Evolutionary conservation across 2,329 filamentous ascomycete species (phyloP).

Genomic region (Diaporthe citriasiana): DNA sequence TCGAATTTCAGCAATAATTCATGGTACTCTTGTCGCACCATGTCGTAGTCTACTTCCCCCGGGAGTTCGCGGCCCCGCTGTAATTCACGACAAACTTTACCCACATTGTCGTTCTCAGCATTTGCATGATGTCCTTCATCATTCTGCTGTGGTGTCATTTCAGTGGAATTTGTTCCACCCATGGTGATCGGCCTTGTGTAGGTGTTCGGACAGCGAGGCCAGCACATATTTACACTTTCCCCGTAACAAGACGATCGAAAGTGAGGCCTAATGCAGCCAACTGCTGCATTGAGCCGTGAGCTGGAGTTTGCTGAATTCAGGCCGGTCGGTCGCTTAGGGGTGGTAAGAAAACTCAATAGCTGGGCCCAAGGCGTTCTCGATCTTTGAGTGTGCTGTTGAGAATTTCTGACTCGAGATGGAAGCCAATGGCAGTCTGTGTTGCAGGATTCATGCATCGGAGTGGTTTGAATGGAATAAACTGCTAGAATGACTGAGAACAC

Average conservation of each 20-base stretch:
- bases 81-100: not conserved
- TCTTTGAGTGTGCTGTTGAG: not conserved
- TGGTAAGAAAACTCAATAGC: not conserved
- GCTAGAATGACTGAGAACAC: too few relatives aligned
- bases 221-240: not conserved
- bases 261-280: too few relatives aligned
- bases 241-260: not conserved
- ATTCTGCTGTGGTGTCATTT: rapidly evolving
- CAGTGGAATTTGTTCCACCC: too few relatives aligned
- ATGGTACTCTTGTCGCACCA: not conserved
- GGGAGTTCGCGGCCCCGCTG: not conserved
- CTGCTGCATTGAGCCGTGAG: too few relatives aligned
- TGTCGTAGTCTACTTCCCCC: too few relatives aligned
- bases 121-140: too few relatives aligned
- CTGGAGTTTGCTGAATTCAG: not conserved
- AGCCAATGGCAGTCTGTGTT: too few relatives aligned
- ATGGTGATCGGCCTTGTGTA: not conserved
- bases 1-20: not conserved
- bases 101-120: not conserved
- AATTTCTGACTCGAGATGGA: not conserved
- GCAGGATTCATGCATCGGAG: not conserved
- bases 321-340: too few relatives aligned
- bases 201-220: not conserved
- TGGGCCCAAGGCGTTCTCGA: not conserved
- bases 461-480: not conserved